phyloP scores from a whole-genome alignment of 495 filamentous ascomycete species.

The Xylaria longipes region DNA sequence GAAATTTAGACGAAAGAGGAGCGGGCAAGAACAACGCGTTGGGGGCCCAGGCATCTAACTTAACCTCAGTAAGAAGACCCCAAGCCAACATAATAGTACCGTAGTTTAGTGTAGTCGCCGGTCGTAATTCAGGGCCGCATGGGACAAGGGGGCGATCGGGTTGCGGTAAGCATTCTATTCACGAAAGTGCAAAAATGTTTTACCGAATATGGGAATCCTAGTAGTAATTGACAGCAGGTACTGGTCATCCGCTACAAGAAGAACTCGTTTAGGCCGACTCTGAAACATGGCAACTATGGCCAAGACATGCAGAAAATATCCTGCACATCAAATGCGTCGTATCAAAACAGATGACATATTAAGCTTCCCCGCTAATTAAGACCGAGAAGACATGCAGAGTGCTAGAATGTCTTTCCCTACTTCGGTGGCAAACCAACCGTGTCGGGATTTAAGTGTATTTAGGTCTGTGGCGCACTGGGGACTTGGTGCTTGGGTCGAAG shows the following conservation, averaged over 20 bases:
- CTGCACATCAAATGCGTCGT: not conserved
- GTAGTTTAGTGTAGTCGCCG: not conserved
- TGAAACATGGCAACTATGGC: not conserved
- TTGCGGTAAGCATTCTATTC: not conserved
- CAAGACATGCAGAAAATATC: not conserved
- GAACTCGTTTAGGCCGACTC: not conserved
- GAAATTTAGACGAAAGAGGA: not conserved
- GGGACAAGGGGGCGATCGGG: not conserved
- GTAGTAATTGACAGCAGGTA: not conserved
- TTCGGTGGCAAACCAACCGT: conserved; percentile 1
- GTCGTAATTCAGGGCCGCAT: not conserved
- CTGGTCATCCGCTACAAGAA: not conserved
- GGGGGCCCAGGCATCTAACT: not conserved
- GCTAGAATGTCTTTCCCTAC: not conserved
- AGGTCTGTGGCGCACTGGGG: not conserved
- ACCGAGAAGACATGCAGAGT: not conserved
- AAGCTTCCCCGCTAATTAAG: not conserved
- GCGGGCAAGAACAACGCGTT: conserved; percentile 1
- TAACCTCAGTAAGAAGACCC: not conserved
- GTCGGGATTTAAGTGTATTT: not conserved
- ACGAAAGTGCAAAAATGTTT: not conserved
- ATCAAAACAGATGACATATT: not conserved
- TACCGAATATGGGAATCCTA: not conserved
- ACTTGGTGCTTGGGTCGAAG: not conserved
- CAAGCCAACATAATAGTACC: not conserved